These are phyloP conservation scores for Sporothrix globosa DNA, from an alignment of 2,329 filamentous ascomycete species.

Conservation along the genomic window DNA sequence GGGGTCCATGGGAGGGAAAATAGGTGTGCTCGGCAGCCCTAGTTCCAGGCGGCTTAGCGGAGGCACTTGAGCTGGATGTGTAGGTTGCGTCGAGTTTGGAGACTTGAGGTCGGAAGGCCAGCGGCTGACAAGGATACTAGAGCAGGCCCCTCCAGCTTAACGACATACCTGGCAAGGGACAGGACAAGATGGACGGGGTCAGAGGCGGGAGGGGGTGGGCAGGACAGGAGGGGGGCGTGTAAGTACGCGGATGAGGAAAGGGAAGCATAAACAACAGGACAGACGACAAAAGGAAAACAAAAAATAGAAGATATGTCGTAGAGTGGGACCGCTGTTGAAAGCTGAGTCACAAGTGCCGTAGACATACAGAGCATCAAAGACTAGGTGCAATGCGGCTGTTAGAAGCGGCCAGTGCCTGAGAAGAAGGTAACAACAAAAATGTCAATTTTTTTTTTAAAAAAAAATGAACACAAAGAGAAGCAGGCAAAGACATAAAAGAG, in stretches of 20 bases:
- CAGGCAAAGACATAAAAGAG: not conserved
- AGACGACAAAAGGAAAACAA: not conserved
- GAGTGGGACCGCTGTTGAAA: constrained; percentile 1
- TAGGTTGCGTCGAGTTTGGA: not conserved
- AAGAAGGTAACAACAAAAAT: not conserved
- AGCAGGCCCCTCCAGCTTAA: constrained; percentile 23
- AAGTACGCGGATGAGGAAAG: constrained; percentile 23
- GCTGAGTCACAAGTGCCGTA: not conserved
- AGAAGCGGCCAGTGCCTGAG: constrained; percentile 22
- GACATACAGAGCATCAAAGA: constrained; percentile 12
- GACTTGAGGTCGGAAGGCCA: not conserved
- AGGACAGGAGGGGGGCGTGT: constrained; percentile 5
- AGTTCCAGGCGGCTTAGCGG: constrained; percentile 19
- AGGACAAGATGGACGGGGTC: not conserved
- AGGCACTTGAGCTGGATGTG: constrained; percentile 9
- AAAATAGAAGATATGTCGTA: too few species aligned
- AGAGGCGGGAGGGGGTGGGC: not conserved
- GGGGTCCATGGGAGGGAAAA: not conserved
- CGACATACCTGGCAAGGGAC: constrained; percentile 1
- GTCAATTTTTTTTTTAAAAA: too few species aligned
- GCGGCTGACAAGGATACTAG: constrained; percentile 19
- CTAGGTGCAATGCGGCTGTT: constrained; percentile 28
- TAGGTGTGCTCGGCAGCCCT: constrained; percentile 15
- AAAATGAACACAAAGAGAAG: not conserved
- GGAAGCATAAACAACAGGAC: constrained; percentile 8